Conservation (phyloP, 2,329 filamentous ascomycete genomes). For the Apiospora rasikravindrae region DNA sequence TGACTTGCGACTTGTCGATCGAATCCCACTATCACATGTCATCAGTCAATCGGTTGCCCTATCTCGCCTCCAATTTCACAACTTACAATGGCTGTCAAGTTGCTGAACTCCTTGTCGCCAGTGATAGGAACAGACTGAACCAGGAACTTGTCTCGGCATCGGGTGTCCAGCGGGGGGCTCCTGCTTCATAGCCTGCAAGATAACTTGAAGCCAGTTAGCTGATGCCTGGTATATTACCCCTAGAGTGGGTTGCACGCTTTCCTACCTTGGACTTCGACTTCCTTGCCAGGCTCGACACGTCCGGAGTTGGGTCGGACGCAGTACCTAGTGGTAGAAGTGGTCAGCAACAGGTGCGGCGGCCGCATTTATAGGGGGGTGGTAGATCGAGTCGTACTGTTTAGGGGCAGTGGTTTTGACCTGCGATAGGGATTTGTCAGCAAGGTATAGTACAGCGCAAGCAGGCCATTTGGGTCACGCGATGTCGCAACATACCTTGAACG, state of each 20-base stretch:
- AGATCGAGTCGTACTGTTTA: slow-evolving; percentile 77
- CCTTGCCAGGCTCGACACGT: slow-evolving; percentile 86
- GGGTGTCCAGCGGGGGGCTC: slow-evolving; percentile 85
- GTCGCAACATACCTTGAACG: slow-evolving; percentile 66
- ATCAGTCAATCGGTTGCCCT: slow-evolving; percentile 33
- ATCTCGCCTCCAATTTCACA: slow-evolving; percentile 24
- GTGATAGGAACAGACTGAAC: slow-evolving; percentile 90
- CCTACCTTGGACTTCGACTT: slow-evolving; percentile 92
- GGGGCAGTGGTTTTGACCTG: slow-evolving; percentile 99
- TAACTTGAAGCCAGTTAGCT: slow-evolving; percentile 61
- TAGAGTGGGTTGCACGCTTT: slow-evolving; percentile 18
- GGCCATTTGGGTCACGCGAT: background rate
- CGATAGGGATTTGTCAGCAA: slow-evolving; percentile 35
- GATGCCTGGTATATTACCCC: background rate
- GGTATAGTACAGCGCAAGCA: slow-evolving; percentile 26
- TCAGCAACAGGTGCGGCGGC: slow-evolving; percentile 29
- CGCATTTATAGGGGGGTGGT: slow-evolving; percentile 21
- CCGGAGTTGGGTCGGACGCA: slow-evolving; percentile 97
- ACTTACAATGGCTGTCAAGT: slow-evolving; percentile 79
- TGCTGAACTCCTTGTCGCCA: slow-evolving; percentile 81
- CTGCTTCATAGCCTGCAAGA: slow-evolving; percentile 97
- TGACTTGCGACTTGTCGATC: slow-evolving; percentile 77
- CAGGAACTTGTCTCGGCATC: slow-evolving; percentile 97
- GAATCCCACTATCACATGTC: slow-evolving; percentile 69
- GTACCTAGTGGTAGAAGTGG: slow-evolving; percentile 67